Percentiles rank a stretch among this genome's conserved stretches.
Evolutionary conservation across 257 asterid species (phyloP).

Genomic region (Solanum piurae): DNA sequence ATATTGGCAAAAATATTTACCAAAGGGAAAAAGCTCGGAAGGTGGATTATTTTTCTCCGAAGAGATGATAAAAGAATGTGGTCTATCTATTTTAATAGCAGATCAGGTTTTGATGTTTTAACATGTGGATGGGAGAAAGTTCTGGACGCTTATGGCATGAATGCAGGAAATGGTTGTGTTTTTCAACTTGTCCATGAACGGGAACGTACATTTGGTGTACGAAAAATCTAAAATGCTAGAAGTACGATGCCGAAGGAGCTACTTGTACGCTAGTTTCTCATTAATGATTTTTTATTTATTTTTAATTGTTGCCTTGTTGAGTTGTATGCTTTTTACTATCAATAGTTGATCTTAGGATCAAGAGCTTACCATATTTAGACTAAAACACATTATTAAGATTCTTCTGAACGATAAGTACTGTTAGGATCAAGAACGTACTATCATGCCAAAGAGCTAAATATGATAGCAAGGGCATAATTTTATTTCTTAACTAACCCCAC

Average conservation of each 20-base stretch:
- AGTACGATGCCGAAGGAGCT: background rate
- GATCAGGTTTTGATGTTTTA: background rate
- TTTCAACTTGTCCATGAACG: background rate
- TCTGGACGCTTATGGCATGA: background rate
- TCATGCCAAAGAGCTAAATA: too few species aligned
- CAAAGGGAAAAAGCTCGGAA: background rate
- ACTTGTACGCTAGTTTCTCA: too few species aligned
- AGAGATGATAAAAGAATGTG: background rate
- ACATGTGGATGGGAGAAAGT: background rate
- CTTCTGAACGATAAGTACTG: too few species aligned
- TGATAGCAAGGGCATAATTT: too few species aligned
- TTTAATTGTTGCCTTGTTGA: background rate
- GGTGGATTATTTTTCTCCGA: background rate
- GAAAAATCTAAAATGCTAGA: background rate
- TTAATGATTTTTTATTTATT: background rate
- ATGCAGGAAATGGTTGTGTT: constrained; percentile 4
- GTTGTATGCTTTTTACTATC: background rate
- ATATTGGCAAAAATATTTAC: background rate
- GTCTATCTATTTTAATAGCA: background rate
- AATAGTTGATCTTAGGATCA: too few species aligned
- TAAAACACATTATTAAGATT: too few species aligned
- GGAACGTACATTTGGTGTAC: background rate
- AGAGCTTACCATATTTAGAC: too few species aligned
- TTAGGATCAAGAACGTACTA: too few species aligned
- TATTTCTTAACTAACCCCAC: too few species aligned